These are phyloP conservation scores for Nephelium lappaceum DNA, from an alignment of 345 rosid species.

Conservation along the genomic window DNA sequence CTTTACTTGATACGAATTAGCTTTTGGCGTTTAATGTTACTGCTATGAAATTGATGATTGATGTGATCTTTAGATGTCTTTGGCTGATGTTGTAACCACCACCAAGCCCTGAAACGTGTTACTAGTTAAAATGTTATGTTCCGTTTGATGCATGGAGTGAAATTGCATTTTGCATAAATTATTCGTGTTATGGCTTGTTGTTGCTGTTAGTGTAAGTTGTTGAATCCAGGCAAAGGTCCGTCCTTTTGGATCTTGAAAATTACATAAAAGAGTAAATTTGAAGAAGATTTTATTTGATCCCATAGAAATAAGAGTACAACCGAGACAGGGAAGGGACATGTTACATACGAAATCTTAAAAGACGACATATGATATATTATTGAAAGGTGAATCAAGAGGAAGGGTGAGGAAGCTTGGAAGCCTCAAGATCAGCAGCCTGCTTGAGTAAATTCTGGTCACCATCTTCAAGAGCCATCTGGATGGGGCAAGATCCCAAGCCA, in stretches of 20 bases:
- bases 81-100: too few species aligned
- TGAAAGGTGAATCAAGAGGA: constrained; percentile 1
- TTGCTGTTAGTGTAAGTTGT: neutral
- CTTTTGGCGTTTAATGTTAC: neutral
- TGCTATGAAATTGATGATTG: neutral
- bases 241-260: neutral
- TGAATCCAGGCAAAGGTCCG: neutral
- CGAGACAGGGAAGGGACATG: neutral
- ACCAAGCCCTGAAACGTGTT: neutral
- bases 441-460: constrained; percentile 51
- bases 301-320: neutral
- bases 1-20: neutral
- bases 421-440: constrained; percentile 81
- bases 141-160: neutral
- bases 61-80: neutral
- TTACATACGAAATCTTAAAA: neutral
- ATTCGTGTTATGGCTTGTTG: neutral
- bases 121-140: neutral
- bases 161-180: neutral
- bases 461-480: constrained; percentile 71
- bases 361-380: neutral
- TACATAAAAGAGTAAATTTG: neutral
- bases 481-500: constrained; percentile 65
- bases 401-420: constrained; percentile 40
- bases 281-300: neutral